Evolutionary conservation across 2,329 filamentous ascomycete genomes (phyloP).

Genomic region (Lomentospora prolificans): DNA sequence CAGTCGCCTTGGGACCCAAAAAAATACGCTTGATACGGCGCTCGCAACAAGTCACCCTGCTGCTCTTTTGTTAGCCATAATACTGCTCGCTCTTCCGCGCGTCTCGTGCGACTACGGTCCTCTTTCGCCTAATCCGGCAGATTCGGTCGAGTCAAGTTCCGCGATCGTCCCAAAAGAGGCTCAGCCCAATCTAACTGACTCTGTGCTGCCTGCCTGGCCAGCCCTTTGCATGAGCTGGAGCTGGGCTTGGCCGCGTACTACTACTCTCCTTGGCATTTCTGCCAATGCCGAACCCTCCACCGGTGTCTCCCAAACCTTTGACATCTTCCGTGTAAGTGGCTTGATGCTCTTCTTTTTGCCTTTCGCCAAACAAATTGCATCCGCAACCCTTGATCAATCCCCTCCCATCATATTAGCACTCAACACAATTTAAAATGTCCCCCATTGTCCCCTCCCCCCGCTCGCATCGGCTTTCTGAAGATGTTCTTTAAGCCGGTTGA

Average conservation of each 20-base stretch:
- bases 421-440: no score
- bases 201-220: no score
- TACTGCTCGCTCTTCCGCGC: neutral
- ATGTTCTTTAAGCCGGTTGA: no score
- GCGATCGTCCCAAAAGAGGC: no score
- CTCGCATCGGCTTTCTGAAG: no score
- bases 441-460: no score
- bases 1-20: neutral
- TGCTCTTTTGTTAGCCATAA: no score
- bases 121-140: neutral
- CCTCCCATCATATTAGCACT: neutral
- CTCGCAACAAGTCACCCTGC: neutral
- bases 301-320: neutral
- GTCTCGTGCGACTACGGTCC: neutral
- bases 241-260: neutral
- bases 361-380: neutral
- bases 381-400: neutral
- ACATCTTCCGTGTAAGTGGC: conserved; percentile 2
- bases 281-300: neutral
- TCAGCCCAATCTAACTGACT: no score
- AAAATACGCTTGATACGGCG: neutral
- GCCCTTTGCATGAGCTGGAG: neutral
- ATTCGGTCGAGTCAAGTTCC: neutral
- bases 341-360: neutral
- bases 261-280: neutral